phyloP scores from a whole-genome alignment of 1,139 yeast species.

The Suhomyces taliae region DNA sequence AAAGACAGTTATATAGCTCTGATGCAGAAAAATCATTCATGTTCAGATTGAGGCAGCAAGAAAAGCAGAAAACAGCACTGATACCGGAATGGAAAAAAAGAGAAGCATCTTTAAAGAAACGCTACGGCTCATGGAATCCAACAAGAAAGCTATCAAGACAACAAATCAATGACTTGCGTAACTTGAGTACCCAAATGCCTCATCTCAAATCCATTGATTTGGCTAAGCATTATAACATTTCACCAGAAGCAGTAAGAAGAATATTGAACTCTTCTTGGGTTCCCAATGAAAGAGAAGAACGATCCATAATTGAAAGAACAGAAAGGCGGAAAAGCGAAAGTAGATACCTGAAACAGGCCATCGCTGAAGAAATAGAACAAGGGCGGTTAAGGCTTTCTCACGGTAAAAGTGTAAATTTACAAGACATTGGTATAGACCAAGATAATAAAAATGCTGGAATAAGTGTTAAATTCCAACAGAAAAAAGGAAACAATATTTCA shows the following conservation, averaged over 20 bases:
- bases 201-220: conserved; percentile 58
- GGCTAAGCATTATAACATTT: conserved; percentile 64
- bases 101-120: conserved; percentile 57
- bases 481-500: not conserved
- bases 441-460: not conserved
- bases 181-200: conserved; percentile 58
- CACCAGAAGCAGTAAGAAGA: conserved; percentile 83
- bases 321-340: conserved; percentile 25
- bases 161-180: conserved; percentile 65
- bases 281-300: conserved; percentile 58
- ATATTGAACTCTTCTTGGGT: conserved; percentile 76
- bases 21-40: conserved; percentile 16
- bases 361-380: conserved; percentile 2
- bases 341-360: conserved; percentile 6
- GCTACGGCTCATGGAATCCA: conserved; percentile 73
- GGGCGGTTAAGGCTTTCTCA: conserved; percentile 7
- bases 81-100: conserved; percentile 63
- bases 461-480: not conserved
- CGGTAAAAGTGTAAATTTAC: conserved; percentile 10
- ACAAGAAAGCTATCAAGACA: conserved; percentile 64
- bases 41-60: conserved; percentile 15
- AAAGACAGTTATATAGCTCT: not conserved
- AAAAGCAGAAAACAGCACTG: conserved; percentile 7
- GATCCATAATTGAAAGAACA: conserved; percentile 49
- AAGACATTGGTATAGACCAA: not conserved